Evolutionary conservation across 345 rosid species (phyloP).

Genomic region (Melaleuca quinquenervia): DNA sequence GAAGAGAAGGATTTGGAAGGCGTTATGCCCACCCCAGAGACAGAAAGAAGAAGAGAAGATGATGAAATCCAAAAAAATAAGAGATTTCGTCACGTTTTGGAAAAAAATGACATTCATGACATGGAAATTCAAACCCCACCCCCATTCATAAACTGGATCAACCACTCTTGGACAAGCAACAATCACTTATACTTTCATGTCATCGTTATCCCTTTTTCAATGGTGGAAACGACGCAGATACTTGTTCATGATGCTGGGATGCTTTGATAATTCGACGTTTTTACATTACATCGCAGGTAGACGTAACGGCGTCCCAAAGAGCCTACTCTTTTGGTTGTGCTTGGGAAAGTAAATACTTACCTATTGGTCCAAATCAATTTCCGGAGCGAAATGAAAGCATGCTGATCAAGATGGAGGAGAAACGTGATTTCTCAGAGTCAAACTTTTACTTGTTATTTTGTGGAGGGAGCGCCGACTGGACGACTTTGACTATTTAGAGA

Average conservation of each 20-base stretch:
- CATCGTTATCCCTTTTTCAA: not conserved
- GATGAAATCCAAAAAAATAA: too few relatives aligned
- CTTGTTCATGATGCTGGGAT: not conserved
- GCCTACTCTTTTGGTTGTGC: too few relatives aligned
- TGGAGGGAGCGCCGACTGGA: not conserved
- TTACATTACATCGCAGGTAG: too few relatives aligned
- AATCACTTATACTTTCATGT: not conserved
- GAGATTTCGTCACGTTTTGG: not conserved
- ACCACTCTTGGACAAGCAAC: not conserved
- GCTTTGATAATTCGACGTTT: too few relatives aligned
- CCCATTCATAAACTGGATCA: not conserved
- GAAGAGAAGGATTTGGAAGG: not conserved
- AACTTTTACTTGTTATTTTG: not conserved
- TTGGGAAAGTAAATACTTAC: accelerated
- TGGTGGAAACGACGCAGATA: not conserved
- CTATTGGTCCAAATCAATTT: not conserved
- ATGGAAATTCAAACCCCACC: too few relatives aligned
- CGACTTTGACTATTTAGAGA: not conserved
- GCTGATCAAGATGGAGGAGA: not conserved
- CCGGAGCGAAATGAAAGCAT: not conserved
- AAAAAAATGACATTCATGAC: too few relatives aligned
- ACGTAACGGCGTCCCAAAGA: too few relatives aligned
- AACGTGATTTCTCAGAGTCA: not conserved
- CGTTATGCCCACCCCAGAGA: too few relatives aligned
- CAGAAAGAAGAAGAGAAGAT: not conserved